These are phyloP conservation scores for Backusella luteola DNA, from an alignment of 192 early-diverging fungal genomes.

Conservation along the genomic window DNA sequence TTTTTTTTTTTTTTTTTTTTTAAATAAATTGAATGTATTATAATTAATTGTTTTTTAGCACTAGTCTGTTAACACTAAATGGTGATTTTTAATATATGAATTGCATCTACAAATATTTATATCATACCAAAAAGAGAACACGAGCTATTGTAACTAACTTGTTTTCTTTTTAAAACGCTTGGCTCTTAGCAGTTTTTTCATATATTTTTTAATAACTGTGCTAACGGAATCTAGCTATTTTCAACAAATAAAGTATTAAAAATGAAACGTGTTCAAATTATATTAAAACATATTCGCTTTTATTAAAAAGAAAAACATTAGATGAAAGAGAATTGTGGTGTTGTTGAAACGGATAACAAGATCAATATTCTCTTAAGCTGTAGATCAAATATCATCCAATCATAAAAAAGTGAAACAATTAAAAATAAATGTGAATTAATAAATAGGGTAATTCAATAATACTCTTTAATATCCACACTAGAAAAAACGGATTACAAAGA, in stretches of 20 bases:
- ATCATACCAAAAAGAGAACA: no score
- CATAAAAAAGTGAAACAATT: not conserved
- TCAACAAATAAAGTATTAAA: no score
- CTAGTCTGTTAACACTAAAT: not conserved
- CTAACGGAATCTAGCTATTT: no score
- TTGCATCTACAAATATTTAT: not conserved
- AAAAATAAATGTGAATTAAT: not conserved
- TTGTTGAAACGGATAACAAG: not conserved
- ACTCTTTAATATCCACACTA: not conserved
- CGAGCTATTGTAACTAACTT: no score
- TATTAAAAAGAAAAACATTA: not conserved
- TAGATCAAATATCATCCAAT: not conserved
- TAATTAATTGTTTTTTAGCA: no score
- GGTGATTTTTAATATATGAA: not conserved
- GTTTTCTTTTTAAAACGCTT: no score
- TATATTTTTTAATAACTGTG: no score
- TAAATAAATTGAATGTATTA: no score
- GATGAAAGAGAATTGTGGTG: not conserved
- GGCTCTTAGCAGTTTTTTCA: no score
- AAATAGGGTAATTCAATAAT: no score
- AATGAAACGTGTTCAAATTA: no score
- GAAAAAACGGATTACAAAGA: not conserved
- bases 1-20: no score
- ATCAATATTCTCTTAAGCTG: not conserved
- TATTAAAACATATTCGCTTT: not conserved